These are phyloP conservation scores for Boletus subcaerulescens DNA, from an alignment of 768 basidiomycete genomes.

Conservation along the genomic window DNA sequence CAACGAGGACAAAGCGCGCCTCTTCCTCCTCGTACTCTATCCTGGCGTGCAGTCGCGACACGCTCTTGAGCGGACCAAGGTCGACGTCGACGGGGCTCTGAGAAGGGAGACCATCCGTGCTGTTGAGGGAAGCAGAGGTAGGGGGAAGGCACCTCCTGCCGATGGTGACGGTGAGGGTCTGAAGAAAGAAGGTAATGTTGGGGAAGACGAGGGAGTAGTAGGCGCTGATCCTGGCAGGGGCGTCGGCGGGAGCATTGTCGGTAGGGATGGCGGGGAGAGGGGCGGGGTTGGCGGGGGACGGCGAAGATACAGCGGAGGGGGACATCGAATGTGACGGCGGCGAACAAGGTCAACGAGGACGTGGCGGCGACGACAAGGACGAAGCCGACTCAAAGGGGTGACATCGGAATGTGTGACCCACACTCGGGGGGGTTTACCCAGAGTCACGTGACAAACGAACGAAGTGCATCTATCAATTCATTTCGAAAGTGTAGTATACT, in stretches of 20 bases:
- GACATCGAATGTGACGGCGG: slow-evolving; percentile 26
- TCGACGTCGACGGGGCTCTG: slow-evolving; percentile 73
- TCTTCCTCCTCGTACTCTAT: slow-evolving; percentile 92
- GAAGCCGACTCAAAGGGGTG: slow-evolving; percentile 1
- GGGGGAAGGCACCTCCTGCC: slow-evolving; percentile 80
- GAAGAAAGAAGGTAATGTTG: slow-evolving; percentile 94
- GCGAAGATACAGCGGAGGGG: slow-evolving; percentile 9
- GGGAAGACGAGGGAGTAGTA: slow-evolving; percentile 95
- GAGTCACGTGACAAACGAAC: slow-evolving; percentile 20
- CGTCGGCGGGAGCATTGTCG: slow-evolving; percentile 12
- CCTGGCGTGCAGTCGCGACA: slow-evolving; percentile 94
- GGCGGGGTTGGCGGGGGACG: slow-evolving; percentile 1
- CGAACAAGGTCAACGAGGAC: slow-evolving; percentile 4
- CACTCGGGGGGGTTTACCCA: slow-evolving; percentile 1
- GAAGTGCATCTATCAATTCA: slow-evolving; percentile 7
- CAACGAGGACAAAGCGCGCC: slow-evolving; percentile 83
- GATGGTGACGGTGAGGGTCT: slow-evolving; percentile 91
- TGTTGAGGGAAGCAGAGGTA: slow-evolving; percentile 48
- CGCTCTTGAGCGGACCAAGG: slow-evolving; percentile 93
- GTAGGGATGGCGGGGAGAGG: slow-evolving; percentile 5
- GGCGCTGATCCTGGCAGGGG: slow-evolving; percentile 80
- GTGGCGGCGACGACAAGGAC: slow-evolving; percentile 9
- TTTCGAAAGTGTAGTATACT: no score
- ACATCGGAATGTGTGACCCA: background rate
- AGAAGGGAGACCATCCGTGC: slow-evolving; percentile 39